Base-by-base conservation (phyloP, 2,329 filamentous ascomycete species). In the Stagonosporopsis chrysanthemi region DNA sequence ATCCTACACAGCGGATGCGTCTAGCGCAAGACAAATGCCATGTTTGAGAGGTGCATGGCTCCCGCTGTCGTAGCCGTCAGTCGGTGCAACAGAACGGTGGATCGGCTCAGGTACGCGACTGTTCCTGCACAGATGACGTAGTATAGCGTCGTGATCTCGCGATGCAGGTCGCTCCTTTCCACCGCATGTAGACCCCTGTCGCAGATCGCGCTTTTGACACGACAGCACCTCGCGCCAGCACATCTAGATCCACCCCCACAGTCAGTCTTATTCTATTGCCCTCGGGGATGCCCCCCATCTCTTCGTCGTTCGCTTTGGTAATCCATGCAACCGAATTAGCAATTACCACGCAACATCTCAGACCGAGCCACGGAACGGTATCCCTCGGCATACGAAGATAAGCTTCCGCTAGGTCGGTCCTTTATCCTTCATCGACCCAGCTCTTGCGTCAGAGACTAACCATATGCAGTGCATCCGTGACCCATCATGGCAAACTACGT, bases 401-500 rank as follows among this genome's bases (percentile, higher is more conserved):
- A 52, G 54, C 48, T 40, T 49, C 39, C 48, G 39, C 49, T 52
- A 52, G 54, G 43, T 52, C 53, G 42, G 53, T 51, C 14, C 24
- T 31, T 22, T 23, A 31, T 23, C 49, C 40, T 38, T 45, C 33
- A 6, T 36, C 22, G 35, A 22, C 22, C 28, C 28, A 41, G 40
- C 22, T 40, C 43, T 58, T 54, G 56, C 45, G 50, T 58, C 53
- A 48, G 48, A 38, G 56, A 48, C 52, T 54, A 54, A 52, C 53
- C 58, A 41, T 60, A 61, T 60, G 56, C 67, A 71, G 65, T 59
- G 55, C 62, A 54, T 40, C 60, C 56, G 58, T 50, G 48, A 48
- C 45, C 33, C 41, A 39, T 49, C 12, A 71, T 71, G 70, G 56
- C 63, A 36, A 56, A 61, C 55, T 75, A 75, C 65, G 66, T 68